These are phyloP conservation scores for Peniophora sp. DNA, from an alignment of 1,284 basidiomycete genomes.

Conservation along the genomic window DNA sequence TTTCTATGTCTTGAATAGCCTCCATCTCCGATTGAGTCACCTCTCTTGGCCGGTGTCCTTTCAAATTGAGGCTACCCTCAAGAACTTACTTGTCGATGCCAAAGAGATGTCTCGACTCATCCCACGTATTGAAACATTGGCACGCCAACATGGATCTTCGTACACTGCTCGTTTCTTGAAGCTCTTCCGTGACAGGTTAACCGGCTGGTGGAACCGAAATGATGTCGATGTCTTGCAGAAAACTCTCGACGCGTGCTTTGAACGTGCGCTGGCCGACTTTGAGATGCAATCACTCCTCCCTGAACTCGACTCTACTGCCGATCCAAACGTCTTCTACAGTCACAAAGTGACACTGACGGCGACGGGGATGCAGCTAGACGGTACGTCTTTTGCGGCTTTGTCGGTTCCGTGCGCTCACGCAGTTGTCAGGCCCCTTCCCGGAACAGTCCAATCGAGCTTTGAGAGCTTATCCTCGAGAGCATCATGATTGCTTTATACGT, in stretches of 20 bases:
- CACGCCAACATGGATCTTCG: constrained; percentile 21
- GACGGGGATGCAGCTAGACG: constrained; percentile 19
- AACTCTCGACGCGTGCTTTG: constrained; percentile 21
- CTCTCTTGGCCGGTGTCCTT: constrained; percentile 45
- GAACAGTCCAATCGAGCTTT: constrained; percentile 64
- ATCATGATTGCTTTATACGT: constrained; percentile 53
- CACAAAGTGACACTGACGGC: constrained; percentile 43
- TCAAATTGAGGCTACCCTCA: constrained; percentile 43
- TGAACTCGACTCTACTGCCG: not conserved
- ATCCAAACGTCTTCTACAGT: constrained; percentile 35
- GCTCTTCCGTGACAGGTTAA: constrained; percentile 30
- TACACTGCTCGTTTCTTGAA: constrained; percentile 33
- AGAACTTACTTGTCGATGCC: constrained; percentile 33
- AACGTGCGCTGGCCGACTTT: constrained; percentile 21
- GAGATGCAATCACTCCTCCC: constrained; percentile 7
- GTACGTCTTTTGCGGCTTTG: no score
- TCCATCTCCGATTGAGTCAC: constrained; percentile 27
- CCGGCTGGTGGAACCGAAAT: constrained; percentile 15
- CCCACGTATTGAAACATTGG: constrained; percentile 24
- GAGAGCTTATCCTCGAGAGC: constrained; percentile 32
- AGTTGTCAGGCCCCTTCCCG: constrained; percentile 40
- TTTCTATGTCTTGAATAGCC: constrained; percentile 18
- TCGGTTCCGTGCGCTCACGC: no score
- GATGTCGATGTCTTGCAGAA: constrained; percentile 13
- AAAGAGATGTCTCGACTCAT: constrained; percentile 37